Base-by-base conservation (phyloP, 768 basidiomycete genomes). In the Boletus sp. region DNA sequence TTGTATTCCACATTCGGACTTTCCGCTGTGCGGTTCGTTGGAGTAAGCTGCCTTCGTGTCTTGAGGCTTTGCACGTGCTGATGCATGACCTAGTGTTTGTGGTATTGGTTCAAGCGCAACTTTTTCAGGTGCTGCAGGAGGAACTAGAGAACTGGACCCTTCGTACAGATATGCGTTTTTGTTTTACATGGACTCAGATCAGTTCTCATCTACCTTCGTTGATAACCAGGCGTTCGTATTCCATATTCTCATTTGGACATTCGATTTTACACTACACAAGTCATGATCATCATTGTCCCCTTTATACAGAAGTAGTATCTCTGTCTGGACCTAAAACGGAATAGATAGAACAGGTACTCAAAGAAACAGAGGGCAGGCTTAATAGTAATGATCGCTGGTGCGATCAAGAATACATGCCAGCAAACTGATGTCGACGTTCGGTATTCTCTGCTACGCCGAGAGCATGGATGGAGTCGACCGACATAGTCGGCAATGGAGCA, bases 91-190 rank as follows among this genome's bases (percentile, higher is more conserved):
- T 61, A 93, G 91, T 92, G 90, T 71, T 67, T 93, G 62, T 90
- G 68, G 71, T 93, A 92, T 76, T 90, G 85, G 79, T 81, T 92
- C 78, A 89, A 82, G 73, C 83, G 90, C 61, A 91, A 92, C 72
- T 72, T 93, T 50, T 92, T 91, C 83, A 78, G 87, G 62, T 88
- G 80, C 71, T 93, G 87, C 81, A 82, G 91, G 64, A 82, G 79
- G 66, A 89, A 86, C 67, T 92, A 74, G 78, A 32, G 33, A 52
- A 50, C 4, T 37, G 39, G 32, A 42, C 40, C 18, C 18, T 49
- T 52, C 12, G 28, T 49, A 56, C 47, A 54, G 33, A 59, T 60
- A 69, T 61, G 56, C 52, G 29, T 39, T 56, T 54, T 58, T 53
- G 33, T 59, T 64, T 53, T 61, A 46, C 56, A 65, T 56, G 69